Conservation (phyloP, 208 protist species). For the Leishmania mexicana region DNA sequence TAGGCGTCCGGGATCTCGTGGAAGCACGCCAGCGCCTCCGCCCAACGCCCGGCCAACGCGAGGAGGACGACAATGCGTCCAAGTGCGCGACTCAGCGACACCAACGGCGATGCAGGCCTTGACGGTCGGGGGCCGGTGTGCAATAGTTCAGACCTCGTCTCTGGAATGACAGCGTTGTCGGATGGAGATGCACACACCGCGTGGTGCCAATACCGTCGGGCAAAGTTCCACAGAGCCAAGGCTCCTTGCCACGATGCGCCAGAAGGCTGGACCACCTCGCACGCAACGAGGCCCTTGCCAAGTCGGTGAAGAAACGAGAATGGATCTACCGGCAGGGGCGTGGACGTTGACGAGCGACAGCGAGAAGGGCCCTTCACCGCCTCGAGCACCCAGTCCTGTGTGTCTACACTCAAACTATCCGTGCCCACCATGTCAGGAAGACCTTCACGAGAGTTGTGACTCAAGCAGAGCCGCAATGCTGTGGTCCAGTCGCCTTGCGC, state of each 20-base stretch:
- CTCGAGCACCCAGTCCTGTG: background rate
- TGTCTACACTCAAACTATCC: background rate
- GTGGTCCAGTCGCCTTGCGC: slow-evolving; percentile 53
- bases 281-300: slow-evolving; percentile 46
- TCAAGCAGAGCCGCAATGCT: slow-evolving; percentile 38
- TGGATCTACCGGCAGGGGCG: background rate
- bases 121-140: background rate
- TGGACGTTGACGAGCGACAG: background rate
- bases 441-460: background rate
- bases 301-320: slow-evolving; percentile 35
- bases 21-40: slow-evolving; percentile 56
- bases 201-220: background rate
- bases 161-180: background rate
- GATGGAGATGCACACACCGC: background rate
- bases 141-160: background rate
- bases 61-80: slow-evolving; percentile 62
- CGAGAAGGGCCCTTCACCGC: background rate
- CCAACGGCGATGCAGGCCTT: background rate
- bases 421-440: background rate
- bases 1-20: slow-evolving; percentile 17
- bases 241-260: slow-evolving; percentile 32
- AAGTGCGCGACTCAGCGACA: slow-evolving; percentile 2
- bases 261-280: slow-evolving; percentile 19
- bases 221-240: slow-evolving; percentile 28
- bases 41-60: slow-evolving; percentile 51